Evolutionary conservation across 2,329 filamentous ascomycete species (phyloP).

Genomic region (Fusarium sp.): DNA sequence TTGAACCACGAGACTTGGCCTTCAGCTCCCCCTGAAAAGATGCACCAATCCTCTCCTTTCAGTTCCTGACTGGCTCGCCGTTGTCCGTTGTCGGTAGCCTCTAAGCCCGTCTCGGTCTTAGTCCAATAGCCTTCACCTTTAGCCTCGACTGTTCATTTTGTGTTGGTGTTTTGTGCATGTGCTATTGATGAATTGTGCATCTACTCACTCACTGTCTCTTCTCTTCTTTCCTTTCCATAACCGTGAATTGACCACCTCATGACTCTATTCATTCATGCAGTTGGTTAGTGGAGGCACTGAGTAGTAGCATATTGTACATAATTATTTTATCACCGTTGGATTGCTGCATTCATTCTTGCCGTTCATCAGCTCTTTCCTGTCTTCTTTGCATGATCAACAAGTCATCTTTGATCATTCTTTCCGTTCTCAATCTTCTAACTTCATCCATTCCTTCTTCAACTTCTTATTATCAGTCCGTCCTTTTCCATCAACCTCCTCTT

Average conservation of each 20-base stretch:
- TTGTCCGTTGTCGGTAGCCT: slow-evolving; percentile 16
- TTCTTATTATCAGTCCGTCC: not conserved
- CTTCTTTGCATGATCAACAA: not conserved
- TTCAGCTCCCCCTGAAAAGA: slow-evolving; percentile 14
- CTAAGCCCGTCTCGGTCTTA: slow-evolving; percentile 11
- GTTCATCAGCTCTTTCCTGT: slow-evolving; percentile 1
- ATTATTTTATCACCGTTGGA: not conserved
- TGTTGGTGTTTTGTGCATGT: slow-evolving; percentile 6
- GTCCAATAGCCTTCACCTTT: slow-evolving; percentile 11
- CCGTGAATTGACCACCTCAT: not conserved
- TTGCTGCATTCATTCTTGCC: slow-evolving; percentile 3
- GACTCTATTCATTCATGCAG: slow-evolving; percentile 9
- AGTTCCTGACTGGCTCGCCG: slow-evolving; percentile 25
- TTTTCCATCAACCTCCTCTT: slow-evolving; percentile 8
- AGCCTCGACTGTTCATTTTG: slow-evolving; percentile 21
- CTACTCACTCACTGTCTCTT: not conserved
- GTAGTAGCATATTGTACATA: not conserved
- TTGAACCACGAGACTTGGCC: not conserved
- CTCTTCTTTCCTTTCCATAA: not conserved
- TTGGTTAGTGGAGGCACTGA: not conserved
- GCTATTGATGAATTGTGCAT: not conserved
- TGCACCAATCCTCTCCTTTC: slow-evolving; percentile 19
- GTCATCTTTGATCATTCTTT: not conserved
- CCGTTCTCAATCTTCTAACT: slow-evolving; percentile 8
- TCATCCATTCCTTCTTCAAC: not conserved